phyloP scores from a whole-genome alignment of 495 filamentous ascomycete species.

The Tuber calosporum region DNA sequence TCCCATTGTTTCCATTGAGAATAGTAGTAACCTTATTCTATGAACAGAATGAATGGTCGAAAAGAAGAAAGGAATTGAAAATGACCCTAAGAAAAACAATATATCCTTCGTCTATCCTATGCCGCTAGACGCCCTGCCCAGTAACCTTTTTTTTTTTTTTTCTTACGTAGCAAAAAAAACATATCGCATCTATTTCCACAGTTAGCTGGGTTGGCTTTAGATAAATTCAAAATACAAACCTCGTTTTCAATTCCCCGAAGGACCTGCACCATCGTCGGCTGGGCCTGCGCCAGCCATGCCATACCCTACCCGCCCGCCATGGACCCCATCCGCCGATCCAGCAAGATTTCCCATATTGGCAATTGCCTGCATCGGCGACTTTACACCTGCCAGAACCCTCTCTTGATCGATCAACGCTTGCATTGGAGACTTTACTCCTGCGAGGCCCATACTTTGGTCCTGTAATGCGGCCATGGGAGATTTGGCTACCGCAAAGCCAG shows the following conservation, averaged over 20 bases:
- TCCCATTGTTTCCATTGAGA: background rate
- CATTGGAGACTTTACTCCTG: background rate
- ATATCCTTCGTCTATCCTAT: background rate
- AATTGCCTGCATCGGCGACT: constrained; percentile 1
- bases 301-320: background rate
- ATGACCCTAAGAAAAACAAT: background rate
- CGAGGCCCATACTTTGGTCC: background rate
- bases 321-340: background rate
- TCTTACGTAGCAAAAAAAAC: background rate
- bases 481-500: background rate
- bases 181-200: background rate
- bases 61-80: constrained; percentile 5
- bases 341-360: background rate
- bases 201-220: background rate
- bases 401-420: background rate
- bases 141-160: background rate
- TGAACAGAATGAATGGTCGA: background rate
- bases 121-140: background rate
- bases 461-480: background rate
- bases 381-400: background rate
- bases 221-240: background rate
- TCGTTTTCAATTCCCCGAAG: background rate
- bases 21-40: background rate
- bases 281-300: background rate
- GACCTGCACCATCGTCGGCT: background rate